phyloP scores from a whole-genome alignment of 345 rosid genomes.

The Boechera divaricarpa region DNA sequence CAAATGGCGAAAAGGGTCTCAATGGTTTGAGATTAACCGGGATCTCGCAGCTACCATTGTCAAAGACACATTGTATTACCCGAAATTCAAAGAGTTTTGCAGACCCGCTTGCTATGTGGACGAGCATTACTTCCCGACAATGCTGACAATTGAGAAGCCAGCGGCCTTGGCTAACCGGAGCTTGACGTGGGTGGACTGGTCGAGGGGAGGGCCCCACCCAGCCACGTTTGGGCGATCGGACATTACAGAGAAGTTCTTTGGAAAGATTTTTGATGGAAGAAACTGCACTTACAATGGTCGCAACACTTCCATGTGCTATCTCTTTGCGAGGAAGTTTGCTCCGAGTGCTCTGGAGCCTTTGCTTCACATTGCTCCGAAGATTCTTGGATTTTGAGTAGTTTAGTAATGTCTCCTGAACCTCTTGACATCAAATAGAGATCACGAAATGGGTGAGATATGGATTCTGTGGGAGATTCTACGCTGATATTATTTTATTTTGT shows the following conservation, averaged over 20 bases:
- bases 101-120: slow-evolving; percentile 92
- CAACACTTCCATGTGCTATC: slow-evolving; percentile 56
- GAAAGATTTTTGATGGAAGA: slow-evolving; percentile 47
- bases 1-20: slow-evolving; percentile 94
- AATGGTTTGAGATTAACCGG: slow-evolving; percentile 90
- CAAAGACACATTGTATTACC: slow-evolving; percentile 68
- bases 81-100: slow-evolving; percentile 73
- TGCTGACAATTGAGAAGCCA: slow-evolving; percentile 78
- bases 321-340: slow-evolving; percentile 84
- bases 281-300: slow-evolving; percentile 67
- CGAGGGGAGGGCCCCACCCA: slow-evolving; percentile 93
- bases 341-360: slow-evolving; percentile 80
- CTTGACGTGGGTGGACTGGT: slow-evolving; percentile 97
- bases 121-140: slow-evolving; percentile 95
- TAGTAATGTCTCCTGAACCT: slow-evolving; percentile 12
- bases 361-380: slow-evolving; percentile 54
- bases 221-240: slow-evolving; percentile 84
- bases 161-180: slow-evolving; percentile 77
- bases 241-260: slow-evolving; percentile 70
- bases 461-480: slow-evolving; percentile 5
- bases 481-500: slow-evolving; percentile 4
- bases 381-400: slow-evolving; percentile 52
- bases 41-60: slow-evolving; percentile 71
- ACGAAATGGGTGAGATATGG: slow-evolving; percentile 20
- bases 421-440: slow-evolving; percentile 10